phyloP scores from a whole-genome alignment of 176 grass and related monocot genomes.

The Luzula sylvatica region DNA sequence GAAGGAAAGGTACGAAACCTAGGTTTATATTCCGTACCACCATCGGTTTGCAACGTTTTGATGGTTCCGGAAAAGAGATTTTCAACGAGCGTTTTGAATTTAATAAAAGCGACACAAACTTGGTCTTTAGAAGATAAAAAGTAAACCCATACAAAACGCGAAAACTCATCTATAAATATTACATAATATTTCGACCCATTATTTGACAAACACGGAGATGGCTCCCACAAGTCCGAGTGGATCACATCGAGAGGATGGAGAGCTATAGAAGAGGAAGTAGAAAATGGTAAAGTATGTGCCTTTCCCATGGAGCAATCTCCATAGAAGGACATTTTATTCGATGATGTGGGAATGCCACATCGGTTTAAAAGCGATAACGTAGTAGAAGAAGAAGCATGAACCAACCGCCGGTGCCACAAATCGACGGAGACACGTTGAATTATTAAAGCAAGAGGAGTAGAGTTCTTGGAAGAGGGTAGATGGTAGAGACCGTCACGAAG shows the following conservation, averaged over 20 bases:
- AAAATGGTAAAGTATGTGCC: background rate
- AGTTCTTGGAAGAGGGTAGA: background rate
- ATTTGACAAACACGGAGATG: background rate
- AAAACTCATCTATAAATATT: background rate
- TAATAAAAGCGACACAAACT: background rate
- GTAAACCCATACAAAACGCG: background rate
- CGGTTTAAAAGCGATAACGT: background rate
- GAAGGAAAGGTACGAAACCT: background rate
- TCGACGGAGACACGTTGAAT: background rate
- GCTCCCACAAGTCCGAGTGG: background rate
- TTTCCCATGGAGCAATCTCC: background rate
- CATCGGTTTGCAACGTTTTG: background rate
- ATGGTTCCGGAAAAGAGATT: background rate
- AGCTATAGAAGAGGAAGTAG: background rate
- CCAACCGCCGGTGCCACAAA: too few species aligned
- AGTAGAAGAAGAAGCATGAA: background rate
- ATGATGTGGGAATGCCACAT: background rate
- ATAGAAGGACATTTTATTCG: background rate
- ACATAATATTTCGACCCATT: background rate
- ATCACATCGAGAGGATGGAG: background rate
- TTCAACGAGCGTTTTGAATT: background rate
- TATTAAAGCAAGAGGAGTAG: background rate
- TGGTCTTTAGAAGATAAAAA: background rate
- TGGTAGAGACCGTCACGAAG: background rate
- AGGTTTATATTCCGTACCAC: background rate